Base-by-base conservation (phyloP, 2,329 filamentous ascomycete species). In the Xylaria sp. region DNA sequence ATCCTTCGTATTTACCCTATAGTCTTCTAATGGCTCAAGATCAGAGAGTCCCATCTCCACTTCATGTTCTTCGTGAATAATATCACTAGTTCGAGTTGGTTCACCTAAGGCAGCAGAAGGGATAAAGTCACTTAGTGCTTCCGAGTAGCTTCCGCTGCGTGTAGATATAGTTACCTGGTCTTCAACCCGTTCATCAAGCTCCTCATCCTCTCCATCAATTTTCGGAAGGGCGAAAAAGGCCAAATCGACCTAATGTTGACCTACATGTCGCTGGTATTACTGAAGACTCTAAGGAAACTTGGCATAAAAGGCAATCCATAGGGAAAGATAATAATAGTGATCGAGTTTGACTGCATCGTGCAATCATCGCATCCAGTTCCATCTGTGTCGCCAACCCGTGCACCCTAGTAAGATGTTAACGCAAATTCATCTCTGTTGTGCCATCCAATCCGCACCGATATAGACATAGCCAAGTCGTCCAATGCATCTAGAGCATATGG, bases 181-280 rank as follows among this genome's bases (percentile, higher is more conserved):
- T 50, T 63, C 59, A 40, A 64, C 40, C 2, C 0, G 6, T 51
- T 54, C 62, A 48, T 62, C 55, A 9, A 10, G 25, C 23, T 67
- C 66, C 3, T 67, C 62, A 10, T 55, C 68, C 8, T 66, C 58
- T 2, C 66, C 53, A 8, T 60, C 55, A 25, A 63, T 62, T 25
- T 21, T 64, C 1, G 70, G 70, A 55, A 72, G 68, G 16, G 63
- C 60, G 60, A 75, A 75, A 12, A 78, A 65, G 5, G 73, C 70
- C 1, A 78, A 62, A 23, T 78, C 66, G 12, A 75, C 69, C 16
- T 75, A 69, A 65, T 78, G 77, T 1, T 67, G 70, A 3, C 75
- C 75, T 1, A 78, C 73, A 47, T 78, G 75, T 2, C 68, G 70
- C 21, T 74, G 47, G 57, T 78, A 78, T 9, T 69, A 23, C 23